phyloP scores from a whole-genome alignment of 1,284 basidiomycete species.

The Ganoderma lucidum region DNA sequence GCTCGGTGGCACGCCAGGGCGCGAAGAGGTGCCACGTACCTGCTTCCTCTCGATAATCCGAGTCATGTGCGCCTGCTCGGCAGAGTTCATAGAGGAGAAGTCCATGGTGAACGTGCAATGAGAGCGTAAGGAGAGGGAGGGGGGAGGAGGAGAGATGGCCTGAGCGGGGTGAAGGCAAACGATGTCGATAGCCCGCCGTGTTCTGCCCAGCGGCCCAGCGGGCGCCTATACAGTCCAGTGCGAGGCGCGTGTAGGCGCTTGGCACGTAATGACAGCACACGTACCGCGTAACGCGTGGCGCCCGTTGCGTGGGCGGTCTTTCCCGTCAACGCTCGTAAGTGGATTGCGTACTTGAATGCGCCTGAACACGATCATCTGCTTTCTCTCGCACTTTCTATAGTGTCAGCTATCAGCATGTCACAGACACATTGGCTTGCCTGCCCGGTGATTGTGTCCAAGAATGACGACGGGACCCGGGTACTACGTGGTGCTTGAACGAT shows the following conservation, averaged over 20 bases:
- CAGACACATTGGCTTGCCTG: background rate
- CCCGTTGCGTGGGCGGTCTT: background rate
- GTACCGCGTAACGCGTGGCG: constrained; percentile 4
- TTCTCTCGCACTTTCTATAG: background rate
- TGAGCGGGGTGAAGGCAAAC: background rate
- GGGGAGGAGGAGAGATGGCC: background rate
- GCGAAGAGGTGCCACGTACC: constrained; percentile 51
- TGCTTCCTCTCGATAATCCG: constrained; percentile 95
- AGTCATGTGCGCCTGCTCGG: constrained; percentile 92
- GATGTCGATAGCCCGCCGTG: background rate
- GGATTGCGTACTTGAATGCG: background rate
- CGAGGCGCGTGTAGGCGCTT: background rate
- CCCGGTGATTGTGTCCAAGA: background rate
- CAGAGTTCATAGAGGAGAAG: constrained; percentile 83
- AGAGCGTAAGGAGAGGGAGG: background rate
- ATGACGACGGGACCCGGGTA: background rate
- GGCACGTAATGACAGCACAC: background rate
- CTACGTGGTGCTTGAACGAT: background rate
- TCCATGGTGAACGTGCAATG: constrained; percentile 67
- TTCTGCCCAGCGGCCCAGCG: background rate
- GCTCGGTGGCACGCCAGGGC: background rate
- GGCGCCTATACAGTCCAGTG: background rate
- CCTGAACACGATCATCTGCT: background rate
- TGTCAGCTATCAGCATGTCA: background rate
- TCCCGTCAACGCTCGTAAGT: background rate